phyloP scores from a whole-genome alignment of 2,329 filamentous ascomycete species.

The Colletotrichum costaricense region DNA sequence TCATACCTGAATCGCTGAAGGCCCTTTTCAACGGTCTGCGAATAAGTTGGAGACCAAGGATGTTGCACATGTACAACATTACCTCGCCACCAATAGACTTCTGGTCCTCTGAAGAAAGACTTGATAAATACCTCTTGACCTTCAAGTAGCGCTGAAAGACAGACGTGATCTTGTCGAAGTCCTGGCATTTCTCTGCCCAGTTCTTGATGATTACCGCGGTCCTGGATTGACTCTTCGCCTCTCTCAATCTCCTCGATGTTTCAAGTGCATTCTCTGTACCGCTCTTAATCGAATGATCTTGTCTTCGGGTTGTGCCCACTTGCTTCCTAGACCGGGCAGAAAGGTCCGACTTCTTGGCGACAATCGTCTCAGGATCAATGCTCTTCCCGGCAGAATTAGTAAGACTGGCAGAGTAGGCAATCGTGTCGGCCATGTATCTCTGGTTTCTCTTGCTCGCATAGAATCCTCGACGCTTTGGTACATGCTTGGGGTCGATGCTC shows the following conservation, averaged over 20 bases:
- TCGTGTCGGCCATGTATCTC: conserved; percentile 74
- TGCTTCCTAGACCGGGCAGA: conserved; percentile 26
- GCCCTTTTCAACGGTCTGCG: neutral
- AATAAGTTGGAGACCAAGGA: conserved; percentile 38
- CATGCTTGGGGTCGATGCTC: conserved; percentile 54
- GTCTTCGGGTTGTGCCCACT: neutral
- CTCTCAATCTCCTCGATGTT: conserved; percentile 47
- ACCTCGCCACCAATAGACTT: conserved; percentile 46
- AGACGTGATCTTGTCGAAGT: conserved; percentile 58
- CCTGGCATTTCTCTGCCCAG: conserved; percentile 57
- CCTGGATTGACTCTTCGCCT: conserved; percentile 46
- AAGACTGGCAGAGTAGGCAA: conserved; percentile 76
- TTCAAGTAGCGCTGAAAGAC: conserved; percentile 59
- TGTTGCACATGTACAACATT: conserved; percentile 49
- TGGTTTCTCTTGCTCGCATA: conserved; percentile 64
- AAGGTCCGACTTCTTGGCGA: conserved; percentile 50
- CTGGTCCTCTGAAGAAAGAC: conserved; percentile 42
- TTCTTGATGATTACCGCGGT: conserved; percentile 47
- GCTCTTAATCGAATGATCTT: conserved; percentile 40
- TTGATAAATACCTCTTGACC: conserved; percentile 57
- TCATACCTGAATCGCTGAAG: conserved; percentile 1
- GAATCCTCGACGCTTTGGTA: conserved; percentile 40
- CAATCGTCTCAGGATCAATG: conserved; percentile 73
- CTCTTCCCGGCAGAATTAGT: conserved; percentile 72
- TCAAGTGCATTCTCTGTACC: conserved; percentile 52